A percentile compares a stretch with the other conserved stretches of the same genome.
Conservation (phyloP, 2,329 filamentous ascomycete species). For the Pseudopithomyces chartarum region DNA sequence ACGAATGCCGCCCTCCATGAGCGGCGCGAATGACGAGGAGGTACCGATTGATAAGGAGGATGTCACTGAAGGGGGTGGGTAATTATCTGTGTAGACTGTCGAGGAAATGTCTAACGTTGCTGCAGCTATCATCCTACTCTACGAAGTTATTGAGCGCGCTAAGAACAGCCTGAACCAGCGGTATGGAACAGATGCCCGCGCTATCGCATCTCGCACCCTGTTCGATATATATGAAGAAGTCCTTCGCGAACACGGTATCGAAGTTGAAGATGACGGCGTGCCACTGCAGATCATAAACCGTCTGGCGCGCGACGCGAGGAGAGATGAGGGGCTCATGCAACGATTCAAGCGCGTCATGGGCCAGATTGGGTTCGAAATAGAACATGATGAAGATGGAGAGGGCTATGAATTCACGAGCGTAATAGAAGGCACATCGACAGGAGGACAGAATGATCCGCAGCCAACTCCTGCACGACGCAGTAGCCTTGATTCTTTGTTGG, state of each 20-base stretch:
- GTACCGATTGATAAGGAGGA: slow-evolving; percentile 46
- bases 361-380: slow-evolving; percentile 73
- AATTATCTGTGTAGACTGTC: background rate
- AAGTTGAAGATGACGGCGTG: slow-evolving; percentile 74
- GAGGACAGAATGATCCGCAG: slow-evolving; percentile 18
- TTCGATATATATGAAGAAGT: slow-evolving; percentile 81
- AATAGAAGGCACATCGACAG: slow-evolving; percentile 31
- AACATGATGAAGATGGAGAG: slow-evolving; percentile 58
- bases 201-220: slow-evolving; percentile 65
- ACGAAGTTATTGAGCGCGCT: slow-evolving; percentile 75
- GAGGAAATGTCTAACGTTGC: background rate
- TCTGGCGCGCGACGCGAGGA: slow-evolving; percentile 52
- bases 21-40: slow-evolving; percentile 41
- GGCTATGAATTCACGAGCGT: slow-evolving; percentile 42
- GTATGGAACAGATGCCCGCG: slow-evolving; percentile 53
- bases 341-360: slow-evolving; percentile 72
- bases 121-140: slow-evolving; percentile 77
- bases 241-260: slow-evolving; percentile 70
- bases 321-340: slow-evolving; percentile 59
- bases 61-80: slow-evolving; percentile 42
- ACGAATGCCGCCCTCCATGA: slow-evolving; percentile 51
- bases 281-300: slow-evolving; percentile 80
- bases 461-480: slow-evolving; percentile 48
- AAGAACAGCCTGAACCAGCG: slow-evolving; percentile 63
- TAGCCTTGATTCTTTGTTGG: slow-evolving; percentile 65